phyloP scores from a whole-genome alignment of 352 stramenopile genomes.

The Globisporangium megalacanthum region DNA sequence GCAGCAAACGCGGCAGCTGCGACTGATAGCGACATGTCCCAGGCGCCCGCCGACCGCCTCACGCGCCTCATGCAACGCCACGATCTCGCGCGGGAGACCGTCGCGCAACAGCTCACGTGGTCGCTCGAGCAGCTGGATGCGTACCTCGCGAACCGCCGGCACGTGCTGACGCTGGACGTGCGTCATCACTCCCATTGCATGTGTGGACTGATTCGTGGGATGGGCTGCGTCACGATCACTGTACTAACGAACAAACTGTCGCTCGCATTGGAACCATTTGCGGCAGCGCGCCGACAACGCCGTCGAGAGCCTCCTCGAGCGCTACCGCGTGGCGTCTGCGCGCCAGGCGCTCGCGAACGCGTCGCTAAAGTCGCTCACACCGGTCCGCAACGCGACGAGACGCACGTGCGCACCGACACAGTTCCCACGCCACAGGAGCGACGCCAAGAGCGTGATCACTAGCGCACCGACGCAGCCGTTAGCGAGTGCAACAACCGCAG shows the following conservation, averaged over 20 bases:
- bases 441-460: background rate
- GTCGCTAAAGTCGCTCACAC: constrained; percentile 25
- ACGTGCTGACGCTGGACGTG: constrained; percentile 15
- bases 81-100: constrained; percentile 28
- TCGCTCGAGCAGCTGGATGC: constrained; percentile 34
- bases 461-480: background rate
- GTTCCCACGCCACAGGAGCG: constrained; percentile 25
- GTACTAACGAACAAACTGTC: background rate
- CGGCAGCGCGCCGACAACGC: constrained; percentile 41
- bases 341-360: constrained; percentile 29
- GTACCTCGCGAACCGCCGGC: constrained; percentile 47
- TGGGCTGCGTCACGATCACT: background rate
- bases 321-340: constrained; percentile 42
- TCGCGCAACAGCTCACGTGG: constrained; percentile 55
- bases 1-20: constrained; percentile 20
- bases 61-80: constrained; percentile 59
- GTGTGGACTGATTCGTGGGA: background rate
- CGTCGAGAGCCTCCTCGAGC: constrained; percentile 60
- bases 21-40: constrained; percentile 13
- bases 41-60: constrained; percentile 47
- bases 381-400: constrained; percentile 23
- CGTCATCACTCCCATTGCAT: background rate
- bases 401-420: constrained; percentile 34
- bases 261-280: background rate
- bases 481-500: background rate